Percentiles rank a stretch among this genome's conserved stretches.
phyloP scores from a whole-genome alignment of 106 monocot genomes.

The Iris macrosiphon region DNA sequence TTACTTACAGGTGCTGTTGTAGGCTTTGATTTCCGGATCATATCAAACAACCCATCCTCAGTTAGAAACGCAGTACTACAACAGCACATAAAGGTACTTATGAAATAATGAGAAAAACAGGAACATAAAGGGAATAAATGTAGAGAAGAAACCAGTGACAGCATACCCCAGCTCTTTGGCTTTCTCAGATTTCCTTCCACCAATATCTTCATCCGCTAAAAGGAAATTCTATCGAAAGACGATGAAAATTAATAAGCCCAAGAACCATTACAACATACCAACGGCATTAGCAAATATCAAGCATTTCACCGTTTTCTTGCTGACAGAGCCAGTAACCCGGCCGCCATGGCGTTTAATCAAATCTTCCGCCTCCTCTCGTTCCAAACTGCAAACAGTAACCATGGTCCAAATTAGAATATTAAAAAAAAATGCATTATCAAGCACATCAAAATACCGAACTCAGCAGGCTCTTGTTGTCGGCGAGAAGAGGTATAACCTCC shows the following conservation, averaged over 20 bases:
- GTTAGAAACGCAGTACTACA: conserved; percentile 69
- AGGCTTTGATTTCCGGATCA: conserved; percentile 90
- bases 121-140: not conserved
- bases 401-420: not conserved
- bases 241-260: not conserved
- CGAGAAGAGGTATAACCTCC: too few relatives aligned
- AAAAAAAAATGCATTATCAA: not conserved
- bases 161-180: conserved; percentile 81
- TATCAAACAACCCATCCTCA: conserved; percentile 96
- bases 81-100: conserved; percentile 7
- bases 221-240: conserved; percentile 57
- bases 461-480: too few relatives aligned
- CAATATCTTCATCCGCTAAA: conserved; percentile 94
- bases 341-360: conserved; percentile 94
- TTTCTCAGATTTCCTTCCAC: conserved; percentile 89
- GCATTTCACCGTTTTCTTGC: conserved; percentile 81
- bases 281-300: not conserved
- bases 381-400: conserved; percentile 57
- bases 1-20: conserved; percentile 30
- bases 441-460: conserved; percentile 4
- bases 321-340: conserved; percentile 85
- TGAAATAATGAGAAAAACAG: not conserved
- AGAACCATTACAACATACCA: not conserved
- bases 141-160: not conserved
- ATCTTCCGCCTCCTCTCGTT: conserved; percentile 97